phyloP scores from a whole-genome alignment of 2,329 filamentous ascomycete species.

The Aureobasidium subglaciale region DNA sequence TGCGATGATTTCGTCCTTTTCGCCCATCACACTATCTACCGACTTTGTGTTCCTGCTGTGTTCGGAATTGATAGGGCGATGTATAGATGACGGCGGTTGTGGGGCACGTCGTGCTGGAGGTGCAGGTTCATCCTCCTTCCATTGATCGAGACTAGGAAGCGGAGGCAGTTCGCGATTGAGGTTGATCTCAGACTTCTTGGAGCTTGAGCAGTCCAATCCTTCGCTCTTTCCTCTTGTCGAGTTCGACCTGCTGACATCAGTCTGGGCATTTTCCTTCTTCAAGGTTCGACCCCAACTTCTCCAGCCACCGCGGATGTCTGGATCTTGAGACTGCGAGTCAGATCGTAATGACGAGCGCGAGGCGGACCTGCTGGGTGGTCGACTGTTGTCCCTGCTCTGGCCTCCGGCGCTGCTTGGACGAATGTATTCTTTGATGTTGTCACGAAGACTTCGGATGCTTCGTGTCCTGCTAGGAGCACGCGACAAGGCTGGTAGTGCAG shows the following conservation, averaged over 20 bases:
- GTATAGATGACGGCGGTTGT: neutral
- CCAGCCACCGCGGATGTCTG: conserved; percentile 8
- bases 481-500: neutral
- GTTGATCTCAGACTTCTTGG: conserved; percentile 26
- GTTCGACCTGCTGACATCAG: conserved; percentile 10
- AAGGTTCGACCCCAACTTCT: conserved; percentile 7
- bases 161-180: conserved; percentile 43
- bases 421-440: conserved; percentile 37
- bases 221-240: conserved; percentile 8
- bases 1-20: conserved; percentile 19
- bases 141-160: conserved; percentile 39
- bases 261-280: conserved; percentile 1
- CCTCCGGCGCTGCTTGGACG: conserved; percentile 26
- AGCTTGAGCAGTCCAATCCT: neutral
- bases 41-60: neutral
- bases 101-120: neutral
- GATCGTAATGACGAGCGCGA: neutral
- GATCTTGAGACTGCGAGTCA: neutral
- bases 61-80: conserved; percentile 4
- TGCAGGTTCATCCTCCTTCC: conserved; percentile 24
- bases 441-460: conserved; percentile 34
- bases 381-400: neutral
- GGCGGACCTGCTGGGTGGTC: neutral
- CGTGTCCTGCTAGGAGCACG: conserved; percentile 24
- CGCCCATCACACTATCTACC: conserved; percentile 11